phyloP scores from a whole-genome alignment of 2,329 filamentous ascomycete genomes.

The Penicillium sp. region DNA sequence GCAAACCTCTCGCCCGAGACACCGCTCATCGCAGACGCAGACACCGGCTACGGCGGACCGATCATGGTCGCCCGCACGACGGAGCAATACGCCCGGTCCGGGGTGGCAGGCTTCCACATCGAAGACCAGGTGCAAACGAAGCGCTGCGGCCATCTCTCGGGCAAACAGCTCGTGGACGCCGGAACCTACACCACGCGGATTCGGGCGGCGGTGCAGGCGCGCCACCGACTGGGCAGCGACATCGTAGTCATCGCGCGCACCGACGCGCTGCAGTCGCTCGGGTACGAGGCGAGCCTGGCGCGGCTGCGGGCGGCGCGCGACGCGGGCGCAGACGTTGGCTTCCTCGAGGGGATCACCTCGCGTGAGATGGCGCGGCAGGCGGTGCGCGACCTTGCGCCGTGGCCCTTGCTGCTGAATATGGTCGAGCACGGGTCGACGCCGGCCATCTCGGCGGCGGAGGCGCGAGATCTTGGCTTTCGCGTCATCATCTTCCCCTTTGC shows the following conservation, averaged over 20 bases:
- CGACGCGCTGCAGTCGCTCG: slow-evolving; percentile 36
- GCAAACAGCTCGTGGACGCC: slow-evolving; percentile 40
- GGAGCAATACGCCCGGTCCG: slow-evolving; percentile 51
- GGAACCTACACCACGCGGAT: slow-evolving; percentile 38
- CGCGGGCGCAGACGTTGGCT: slow-evolving; percentile 43
- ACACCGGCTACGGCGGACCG: slow-evolving; percentile 55
- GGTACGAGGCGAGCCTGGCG: slow-evolving; percentile 41
- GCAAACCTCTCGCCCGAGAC: slow-evolving; percentile 50
- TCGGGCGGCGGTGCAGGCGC: slow-evolving; percentile 38
- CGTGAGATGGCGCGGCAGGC: slow-evolving; percentile 37
- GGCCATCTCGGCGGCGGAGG: slow-evolving; percentile 38
- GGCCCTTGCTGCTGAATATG: slow-evolving; percentile 46
- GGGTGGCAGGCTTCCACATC: slow-evolving; percentile 57
- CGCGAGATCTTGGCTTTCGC: slow-evolving; percentile 41
- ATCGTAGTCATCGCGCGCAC: slow-evolving; percentile 48
- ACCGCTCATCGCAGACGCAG: slow-evolving; percentile 54
- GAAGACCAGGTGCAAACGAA: slow-evolving; percentile 55
- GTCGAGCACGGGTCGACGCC: slow-evolving; percentile 46
- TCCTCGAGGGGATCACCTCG: slow-evolving; percentile 43
- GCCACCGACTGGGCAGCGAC: slow-evolving; percentile 37
- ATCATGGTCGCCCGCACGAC: slow-evolving; percentile 51
- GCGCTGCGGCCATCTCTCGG: slow-evolving; percentile 42
- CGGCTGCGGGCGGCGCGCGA: slow-evolving; percentile 41
- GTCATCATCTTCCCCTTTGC: slow-evolving; percentile 46
- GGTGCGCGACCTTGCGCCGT: slow-evolving; percentile 37